Evolutionary conservation across 139 green algal genomes (phyloP).

Genomic region (Tetraselmis chui): DNA sequence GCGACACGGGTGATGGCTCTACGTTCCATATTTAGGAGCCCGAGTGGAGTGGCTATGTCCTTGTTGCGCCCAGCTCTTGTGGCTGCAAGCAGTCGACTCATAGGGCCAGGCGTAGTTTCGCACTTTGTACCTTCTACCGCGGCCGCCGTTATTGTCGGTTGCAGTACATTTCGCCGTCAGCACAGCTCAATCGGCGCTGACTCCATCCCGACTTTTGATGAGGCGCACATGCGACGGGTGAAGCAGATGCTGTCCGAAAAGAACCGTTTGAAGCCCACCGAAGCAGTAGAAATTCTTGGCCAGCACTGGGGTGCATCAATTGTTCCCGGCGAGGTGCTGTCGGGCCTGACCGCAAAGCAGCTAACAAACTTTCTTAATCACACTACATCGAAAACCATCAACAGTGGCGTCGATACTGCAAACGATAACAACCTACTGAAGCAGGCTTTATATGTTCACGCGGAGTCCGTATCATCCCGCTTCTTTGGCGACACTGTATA

Average conservation of each 20-base stretch:
- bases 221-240: not conserved
- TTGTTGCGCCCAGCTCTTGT: not conserved
- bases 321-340: not conserved
- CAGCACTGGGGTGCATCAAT: not conserved
- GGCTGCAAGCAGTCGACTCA: not conserved
- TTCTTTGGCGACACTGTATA: constrained; percentile 2
- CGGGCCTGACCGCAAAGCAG: not conserved
- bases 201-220: not conserved
- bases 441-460: not conserved
- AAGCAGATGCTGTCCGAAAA: not conserved
- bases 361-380: too few relatives aligned
- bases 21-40: too few relatives aligned
- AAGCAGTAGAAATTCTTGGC: not conserved
- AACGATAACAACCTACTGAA: not conserved
- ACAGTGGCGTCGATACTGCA: not conserved
- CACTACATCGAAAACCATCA: not conserved
- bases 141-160: too few relatives aligned
- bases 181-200: not conserved
- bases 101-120: too few relatives aligned
- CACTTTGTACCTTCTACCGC: too few relatives aligned
- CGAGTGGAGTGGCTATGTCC: too few relatives aligned
- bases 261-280: not conserved
- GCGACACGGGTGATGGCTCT: too few relatives aligned
- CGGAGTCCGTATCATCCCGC: not conserved
- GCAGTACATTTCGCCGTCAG: not conserved